Evolutionary conservation across 345 rosid genomes (phyloP).

Genomic region (Stellera chamaejasme): DNA sequence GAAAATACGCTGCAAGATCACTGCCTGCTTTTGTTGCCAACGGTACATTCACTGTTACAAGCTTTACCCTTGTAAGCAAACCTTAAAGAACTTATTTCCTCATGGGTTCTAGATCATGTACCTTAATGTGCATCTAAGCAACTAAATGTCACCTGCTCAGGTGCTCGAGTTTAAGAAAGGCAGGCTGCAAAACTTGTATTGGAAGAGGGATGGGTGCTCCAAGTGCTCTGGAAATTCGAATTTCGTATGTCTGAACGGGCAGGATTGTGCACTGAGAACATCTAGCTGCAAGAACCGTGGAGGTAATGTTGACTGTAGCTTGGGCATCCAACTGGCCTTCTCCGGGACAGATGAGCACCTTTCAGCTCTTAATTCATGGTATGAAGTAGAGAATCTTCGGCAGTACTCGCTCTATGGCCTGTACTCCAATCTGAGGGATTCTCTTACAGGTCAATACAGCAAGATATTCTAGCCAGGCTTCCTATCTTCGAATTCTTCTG

Average conservation of each 20-base stretch:
- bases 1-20: conserved; percentile 95
- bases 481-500: not conserved
- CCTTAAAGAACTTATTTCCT: conserved; percentile 2
- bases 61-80: conserved; percentile 84
- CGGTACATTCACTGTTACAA: conserved; percentile 55
- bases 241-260: conserved; percentile 75
- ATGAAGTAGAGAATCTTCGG: conserved; percentile 81
- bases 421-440: conserved; percentile 67
- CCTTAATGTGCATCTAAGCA: not conserved
- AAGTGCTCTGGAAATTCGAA: conserved; percentile 50
- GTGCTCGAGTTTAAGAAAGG: conserved; percentile 92
- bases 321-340: conserved; percentile 92
- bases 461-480: conserved; percentile 40
- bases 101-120: not conserved
- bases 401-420: conserved; percentile 91
- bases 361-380: conserved; percentile 85
- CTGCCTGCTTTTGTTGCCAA: conserved; percentile 75
- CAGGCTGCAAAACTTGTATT: conserved; percentile 81
- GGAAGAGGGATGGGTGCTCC: conserved; percentile 95
- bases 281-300: conserved; percentile 55
- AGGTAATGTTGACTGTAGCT: conserved; percentile 82
- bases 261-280: conserved; percentile 74
- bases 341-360: conserved; percentile 96
- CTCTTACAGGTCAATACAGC: conserved; percentile 61
- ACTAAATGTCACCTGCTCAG: conserved; percentile 22